Evolutionary conservation across 1,139 yeast species (phyloP).

Genomic region (Nakaseomyces kungkrabaensis): DNA sequence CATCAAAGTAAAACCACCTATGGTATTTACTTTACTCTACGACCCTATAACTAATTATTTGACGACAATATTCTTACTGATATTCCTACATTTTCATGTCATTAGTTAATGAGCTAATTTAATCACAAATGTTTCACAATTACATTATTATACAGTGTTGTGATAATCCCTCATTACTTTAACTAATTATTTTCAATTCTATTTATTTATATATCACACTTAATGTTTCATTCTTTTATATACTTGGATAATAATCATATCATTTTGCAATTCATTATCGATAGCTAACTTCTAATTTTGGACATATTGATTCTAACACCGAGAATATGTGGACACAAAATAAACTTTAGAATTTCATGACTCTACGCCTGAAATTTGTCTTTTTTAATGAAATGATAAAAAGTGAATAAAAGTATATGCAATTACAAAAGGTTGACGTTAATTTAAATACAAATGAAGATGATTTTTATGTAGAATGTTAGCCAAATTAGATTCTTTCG

Average conservation of each 20-base stretch:
- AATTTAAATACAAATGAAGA: not conserved
- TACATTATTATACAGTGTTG: too few species aligned
- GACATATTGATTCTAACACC: too few species aligned
- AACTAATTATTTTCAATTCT: too few species aligned
- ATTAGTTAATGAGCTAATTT: not conserved
- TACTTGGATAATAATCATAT: too few species aligned
- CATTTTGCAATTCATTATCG: too few species aligned
- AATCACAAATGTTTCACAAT: not conserved
- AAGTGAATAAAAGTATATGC: not conserved
- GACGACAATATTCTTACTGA: not conserved
- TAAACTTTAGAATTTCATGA: too few species aligned
- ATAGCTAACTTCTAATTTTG: too few species aligned
- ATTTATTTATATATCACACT: not conserved
- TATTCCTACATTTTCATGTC: not conserved
- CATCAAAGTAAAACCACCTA: not conserved
- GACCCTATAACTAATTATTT: not conserved
- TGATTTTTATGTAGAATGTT: not conserved
- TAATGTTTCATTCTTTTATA: not conserved
- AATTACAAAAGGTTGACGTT: not conserved
- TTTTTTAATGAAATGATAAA: too few species aligned
- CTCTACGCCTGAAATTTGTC: too few species aligned
- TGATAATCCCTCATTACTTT: too few species aligned
- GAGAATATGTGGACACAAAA: too few species aligned
- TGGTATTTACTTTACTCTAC: not conserved
- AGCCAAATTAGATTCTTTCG: constrained; percentile 36